Conservation (phyloP, 2,329 filamentous ascomycete species). For the Arthroderma sp. region DNA sequence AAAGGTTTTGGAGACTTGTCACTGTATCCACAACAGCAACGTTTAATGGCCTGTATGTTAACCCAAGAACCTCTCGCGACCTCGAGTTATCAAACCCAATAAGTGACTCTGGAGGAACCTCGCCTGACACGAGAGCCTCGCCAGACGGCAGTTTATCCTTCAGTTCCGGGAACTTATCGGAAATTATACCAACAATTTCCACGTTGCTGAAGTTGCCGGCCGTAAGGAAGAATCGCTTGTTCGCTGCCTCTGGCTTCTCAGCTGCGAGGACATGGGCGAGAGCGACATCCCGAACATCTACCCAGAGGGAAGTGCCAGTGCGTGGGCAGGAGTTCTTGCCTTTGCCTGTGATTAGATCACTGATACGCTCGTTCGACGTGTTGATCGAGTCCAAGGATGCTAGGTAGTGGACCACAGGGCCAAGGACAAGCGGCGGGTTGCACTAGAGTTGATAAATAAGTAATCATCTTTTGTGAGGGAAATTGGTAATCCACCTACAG, state of each 20-base stretch:
- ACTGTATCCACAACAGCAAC: conserved; percentile 16
- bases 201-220: conserved; percentile 34
- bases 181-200: conserved; percentile 31
- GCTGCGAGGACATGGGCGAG: conserved; percentile 38
- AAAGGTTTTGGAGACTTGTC: conserved; percentile 13
- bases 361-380: conserved; percentile 58
- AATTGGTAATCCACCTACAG: conserved; percentile 31
- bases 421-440: conserved; percentile 51
- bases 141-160: conserved; percentile 31
- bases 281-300: conserved; percentile 40
- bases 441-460: conserved; percentile 5
- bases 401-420: conserved; percentile 53
- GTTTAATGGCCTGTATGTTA: conserved; percentile 25
- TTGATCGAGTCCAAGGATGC: conserved; percentile 54
- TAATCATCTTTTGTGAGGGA: not conserved
- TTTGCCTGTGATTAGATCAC: conserved; percentile 51
- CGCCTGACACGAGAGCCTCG: conserved; percentile 20
- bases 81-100: conserved; percentile 31
- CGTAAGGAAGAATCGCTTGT: conserved; percentile 36
- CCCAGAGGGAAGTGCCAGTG: conserved; percentile 49
- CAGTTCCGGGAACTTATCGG: conserved; percentile 33
- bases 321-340: conserved; percentile 44
- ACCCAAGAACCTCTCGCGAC: conserved; percentile 31
- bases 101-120: conserved; percentile 19
- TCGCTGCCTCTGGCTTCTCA: conserved; percentile 35